Base-by-base conservation (phyloP, 2,329 filamentous ascomycete genomes). In the Zasmidium angulare region DNA sequence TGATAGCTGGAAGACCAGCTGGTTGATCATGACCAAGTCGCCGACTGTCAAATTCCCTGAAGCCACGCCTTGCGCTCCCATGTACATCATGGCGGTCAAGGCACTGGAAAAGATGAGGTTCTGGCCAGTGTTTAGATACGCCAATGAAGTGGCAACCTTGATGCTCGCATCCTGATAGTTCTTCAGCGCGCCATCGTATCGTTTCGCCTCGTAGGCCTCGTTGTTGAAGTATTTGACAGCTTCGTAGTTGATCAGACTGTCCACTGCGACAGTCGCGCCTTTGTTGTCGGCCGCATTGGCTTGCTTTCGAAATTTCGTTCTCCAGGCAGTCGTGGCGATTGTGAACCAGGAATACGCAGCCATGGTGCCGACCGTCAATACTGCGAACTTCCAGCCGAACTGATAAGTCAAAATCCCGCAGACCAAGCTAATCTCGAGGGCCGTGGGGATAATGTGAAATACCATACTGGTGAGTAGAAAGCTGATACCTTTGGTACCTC, bases 181-280 rank as follows among this genome's bases (percentile, higher is more conserved):
- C 65, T 87, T 84, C 22, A 99, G 80, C 0, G 95, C 92, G 68
- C 88, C 86, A 75, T 98, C 93, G 74, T 99, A 99, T 46, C 95
- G 86, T 29, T 85, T 84, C 47, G 96, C 91, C 78, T 99, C 95
- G 66, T 92, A 98, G 66, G 89, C 91, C 72, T 99, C 96, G 71
- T 99, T 99, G 80, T 99, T 99, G 79, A 98, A 99, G 79, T 98
- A 96, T 72, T 99, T 99, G 72, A 99, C 95, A 14, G 96, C 93
- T 76, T 99, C 95, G 71, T 97, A 99, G 78, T 99, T 99, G 81
- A 99, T 96, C 53, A 99, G 80, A 0, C 93, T 96, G 77, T 99
- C 95, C 1, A 98, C 93, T 0, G 93, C 93, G 7, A 98, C 91
- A 0, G 93, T 98, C 0, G 93, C 96, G 0, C 91, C 95, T 72